Evolutionary conservation across 306 rosid genomes (phyloP), one percentile per base, ranked within the genome.

Genomic region (Rosa chinensis): DNA sequence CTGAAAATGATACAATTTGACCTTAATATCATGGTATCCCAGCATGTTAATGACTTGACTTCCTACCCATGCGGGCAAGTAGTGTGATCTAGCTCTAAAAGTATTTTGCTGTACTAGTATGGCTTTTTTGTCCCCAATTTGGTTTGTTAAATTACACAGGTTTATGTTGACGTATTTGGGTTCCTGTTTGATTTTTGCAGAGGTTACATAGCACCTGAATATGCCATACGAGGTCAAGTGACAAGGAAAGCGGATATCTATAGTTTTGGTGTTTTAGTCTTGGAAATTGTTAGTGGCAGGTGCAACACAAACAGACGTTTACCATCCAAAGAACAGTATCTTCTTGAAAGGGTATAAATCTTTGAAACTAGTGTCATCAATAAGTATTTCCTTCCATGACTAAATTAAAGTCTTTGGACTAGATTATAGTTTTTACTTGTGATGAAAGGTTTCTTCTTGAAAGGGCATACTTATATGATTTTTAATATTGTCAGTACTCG

Each of bases 161-260:
- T 66, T 66, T 13, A 48, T 77, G 66, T 79, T 76, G 20, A n/a
- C 50, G 8, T 28, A 42, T 28, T 74, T 49, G 73, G 32, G 17
- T 21, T 70, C 32, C 53, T 77, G 16, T 87, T 50, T 81, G 80
- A 66, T 76, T 78, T 72, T 16, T 88, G 72, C 35, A 94, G 98
- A 79, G 98, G 98, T 63, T 94, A 94, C 80, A 18, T 94, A 70
- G 98, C 98, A 21, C 98, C 98, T 49, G 98, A 94, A 70, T 94
- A 90, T 67, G 97, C 96, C 20, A 86, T 94, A 74, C 87, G 91
- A 83, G 89, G 88, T 77, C 97, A 89, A 83, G 97, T 92, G 79
- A 94, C 98, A 32, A 90, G 92, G 87, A 92, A 90, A 87, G 83
- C 97, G 18, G 97, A 92, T 81, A 73, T 89, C 42, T 94, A 94